A percentile compares a stretch with the other conserved stretches of the same genome.
Evolutionary conservation across 495 filamentous ascomycete species (phyloP).

Genomic region (Stereocaulon alpinum): DNA sequence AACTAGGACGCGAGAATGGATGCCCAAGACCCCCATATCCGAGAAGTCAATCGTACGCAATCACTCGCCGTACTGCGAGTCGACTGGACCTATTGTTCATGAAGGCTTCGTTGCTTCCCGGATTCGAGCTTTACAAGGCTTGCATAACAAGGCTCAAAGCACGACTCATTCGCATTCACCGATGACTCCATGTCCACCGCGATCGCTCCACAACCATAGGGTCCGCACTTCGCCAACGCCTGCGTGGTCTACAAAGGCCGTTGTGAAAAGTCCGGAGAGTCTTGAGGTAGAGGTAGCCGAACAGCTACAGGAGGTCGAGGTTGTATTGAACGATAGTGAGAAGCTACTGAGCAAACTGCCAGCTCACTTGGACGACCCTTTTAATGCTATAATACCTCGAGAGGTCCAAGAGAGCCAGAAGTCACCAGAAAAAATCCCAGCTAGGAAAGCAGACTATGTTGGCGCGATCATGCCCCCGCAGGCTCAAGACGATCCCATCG

Average conservation of each 20-base stretch:
- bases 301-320: not conserved
- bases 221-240: not conserved
- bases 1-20: slow-evolving; percentile 1
- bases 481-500: not conserved
- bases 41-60: not conserved
- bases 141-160: not conserved
- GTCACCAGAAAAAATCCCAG: too few relatives aligned
- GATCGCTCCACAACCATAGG: not conserved
- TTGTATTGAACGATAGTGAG: not conserved
- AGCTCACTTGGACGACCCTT: not conserved
- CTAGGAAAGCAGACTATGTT: too few relatives aligned
- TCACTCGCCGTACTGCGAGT: slow-evolving; percentile 12
- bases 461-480: not conserved
- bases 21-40: not conserved
- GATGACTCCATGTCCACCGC: not conserved
- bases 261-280: not conserved
- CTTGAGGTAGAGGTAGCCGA: not conserved
- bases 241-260: not conserved
- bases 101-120: slow-evolving; percentile 16
- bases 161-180: not conserved
- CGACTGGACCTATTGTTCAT: slow-evolving; percentile 14
- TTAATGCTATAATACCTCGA: not conserved
- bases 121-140: slow-evolving; percentile 14
- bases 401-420: not conserved
- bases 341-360: not conserved